Conservation (phyloP, 2,329 filamentous ascomycete species). For the Clonostachys rhizophaga region DNA sequence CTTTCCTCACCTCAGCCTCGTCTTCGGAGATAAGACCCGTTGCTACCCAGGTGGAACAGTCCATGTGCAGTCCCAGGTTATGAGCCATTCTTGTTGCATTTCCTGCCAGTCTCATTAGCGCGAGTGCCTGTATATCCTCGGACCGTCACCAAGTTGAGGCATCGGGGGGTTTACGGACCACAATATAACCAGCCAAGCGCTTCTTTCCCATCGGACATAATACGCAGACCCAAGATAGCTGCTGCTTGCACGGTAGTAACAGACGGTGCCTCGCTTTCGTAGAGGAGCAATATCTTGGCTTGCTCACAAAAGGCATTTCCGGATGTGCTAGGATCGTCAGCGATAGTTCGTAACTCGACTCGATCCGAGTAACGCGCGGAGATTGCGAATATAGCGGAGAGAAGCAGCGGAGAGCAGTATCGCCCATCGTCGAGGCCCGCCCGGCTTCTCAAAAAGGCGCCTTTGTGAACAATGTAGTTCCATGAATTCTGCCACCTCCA, state of each 20-base stretch:
- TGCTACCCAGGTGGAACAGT: conserved; percentile 7
- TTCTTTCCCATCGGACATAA: conserved; percentile 12
- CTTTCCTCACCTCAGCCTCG: conserved; percentile 11
- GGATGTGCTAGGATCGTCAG: conserved; percentile 10
- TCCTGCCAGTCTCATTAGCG: not conserved
- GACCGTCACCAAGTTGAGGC: too few species aligned
- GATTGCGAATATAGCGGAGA: conserved; percentile 12
- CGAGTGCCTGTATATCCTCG: too few species aligned
- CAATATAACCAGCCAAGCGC: conserved; percentile 13
- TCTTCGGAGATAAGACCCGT: conserved; percentile 5
- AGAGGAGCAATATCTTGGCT: conserved; percentile 10
- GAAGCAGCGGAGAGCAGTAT: conserved; percentile 12
- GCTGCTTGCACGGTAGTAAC: conserved; percentile 14
- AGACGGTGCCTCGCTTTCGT: conserved; percentile 13
- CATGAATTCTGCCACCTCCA: conserved; percentile 18
- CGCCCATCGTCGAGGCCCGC: conserved; percentile 4
- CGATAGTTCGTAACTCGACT: conserved; percentile 8
- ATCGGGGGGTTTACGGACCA: not conserved
- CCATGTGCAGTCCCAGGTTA: conserved; percentile 14
- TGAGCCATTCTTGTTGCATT: conserved; percentile 15
- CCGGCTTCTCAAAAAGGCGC: conserved; percentile 8
- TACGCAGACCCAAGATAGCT: conserved; percentile 8
- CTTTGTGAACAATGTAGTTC: conserved; percentile 15
- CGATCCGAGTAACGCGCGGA: conserved; percentile 13
- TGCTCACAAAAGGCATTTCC: conserved; percentile 10